These are phyloP conservation scores for Cardiospermum halicacabum DNA, from an alignment of 345 rosid genomes.

Conservation along the genomic window DNA sequence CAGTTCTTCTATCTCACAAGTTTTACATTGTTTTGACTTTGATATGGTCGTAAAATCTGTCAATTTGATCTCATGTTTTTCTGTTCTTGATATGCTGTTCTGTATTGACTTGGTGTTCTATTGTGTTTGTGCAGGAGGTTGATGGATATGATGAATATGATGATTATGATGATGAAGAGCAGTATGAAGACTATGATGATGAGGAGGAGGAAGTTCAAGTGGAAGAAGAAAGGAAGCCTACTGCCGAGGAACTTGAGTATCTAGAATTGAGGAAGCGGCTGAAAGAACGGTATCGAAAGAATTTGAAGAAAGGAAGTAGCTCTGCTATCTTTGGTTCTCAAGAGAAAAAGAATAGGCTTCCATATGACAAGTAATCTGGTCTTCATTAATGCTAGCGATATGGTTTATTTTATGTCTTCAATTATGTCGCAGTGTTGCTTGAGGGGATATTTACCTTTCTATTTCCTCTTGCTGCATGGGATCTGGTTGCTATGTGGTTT, in stretches of 20 bases:
- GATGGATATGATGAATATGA: conserved; percentile 54
- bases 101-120: not conserved
- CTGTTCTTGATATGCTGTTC: not conserved
- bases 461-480: not conserved
- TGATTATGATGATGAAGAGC: conserved; percentile 37
- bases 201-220: conserved; percentile 31
- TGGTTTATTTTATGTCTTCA: conserved; percentile 4
- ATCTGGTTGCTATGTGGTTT: not conserved
- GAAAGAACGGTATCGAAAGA: conserved; percentile 59
- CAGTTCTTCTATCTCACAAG: not conserved
- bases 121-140: conserved; percentile 23
- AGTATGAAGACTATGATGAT: conserved; percentile 28
- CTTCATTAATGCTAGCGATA: no score
- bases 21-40: not conserved
- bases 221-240: conserved; percentile 48
- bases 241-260: conserved; percentile 46
- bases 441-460: not conserved
- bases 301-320: conserved; percentile 39
- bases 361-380: conserved; percentile 66
- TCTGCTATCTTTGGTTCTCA: conserved; percentile 30
- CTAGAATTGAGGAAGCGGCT: conserved; percentile 60
- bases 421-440: not conserved
- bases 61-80: not conserved
- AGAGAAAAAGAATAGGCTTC: conserved; percentile 39
- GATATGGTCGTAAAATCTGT: not conserved